Percentiles rank a stretch among this genome's conserved stretches.
Evolutionary conservation across 2,329 filamentous ascomycete genomes (phyloP).

Genomic region (Neopestalotiopsis sp.): DNA sequence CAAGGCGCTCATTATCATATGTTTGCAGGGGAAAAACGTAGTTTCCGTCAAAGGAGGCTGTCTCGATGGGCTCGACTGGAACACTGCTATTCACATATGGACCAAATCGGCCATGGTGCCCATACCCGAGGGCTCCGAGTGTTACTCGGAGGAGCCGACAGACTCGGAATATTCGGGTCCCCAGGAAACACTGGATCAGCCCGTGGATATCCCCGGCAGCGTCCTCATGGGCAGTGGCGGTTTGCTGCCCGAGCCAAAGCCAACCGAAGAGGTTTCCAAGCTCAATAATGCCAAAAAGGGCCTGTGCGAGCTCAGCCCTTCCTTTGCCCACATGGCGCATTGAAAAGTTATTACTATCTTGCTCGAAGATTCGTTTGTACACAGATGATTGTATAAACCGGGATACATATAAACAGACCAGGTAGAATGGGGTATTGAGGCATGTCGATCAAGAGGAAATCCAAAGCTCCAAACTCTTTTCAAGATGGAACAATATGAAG

Average conservation of each 20-base stretch:
- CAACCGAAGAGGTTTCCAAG: background rate
- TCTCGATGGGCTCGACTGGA: conserved; percentile 67
- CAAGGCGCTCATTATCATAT: background rate
- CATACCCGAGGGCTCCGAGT: conserved; percentile 68
- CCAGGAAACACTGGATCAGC: conserved; percentile 55
- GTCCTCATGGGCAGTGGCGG: conserved; percentile 40
- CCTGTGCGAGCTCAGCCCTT: conserved; percentile 35
- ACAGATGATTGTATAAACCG: too few relatives aligned
- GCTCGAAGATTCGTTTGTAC: too few relatives aligned
- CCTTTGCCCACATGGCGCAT: background rate
- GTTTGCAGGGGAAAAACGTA: conserved; percentile 56
- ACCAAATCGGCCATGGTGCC: conserved; percentile 70
- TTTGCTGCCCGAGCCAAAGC: conserved; percentile 26
- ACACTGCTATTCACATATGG: conserved; percentile 68
- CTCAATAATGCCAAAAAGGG: conserved; percentile 6
- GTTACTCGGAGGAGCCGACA: conserved; percentile 57
- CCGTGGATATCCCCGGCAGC: conserved; percentile 31
- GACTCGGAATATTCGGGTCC: conserved; percentile 45
- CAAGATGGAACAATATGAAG: background rate
- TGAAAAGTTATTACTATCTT: background rate
- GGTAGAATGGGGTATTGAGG: background rate
- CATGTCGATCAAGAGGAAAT: background rate
- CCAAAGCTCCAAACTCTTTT: background rate
- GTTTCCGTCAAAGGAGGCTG: conserved; percentile 72
- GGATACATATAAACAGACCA: too few relatives aligned